These are phyloP conservation scores for Saccharomycopsis babjevae DNA, from an alignment of 805 yeast genomes.

Conservation along the genomic window DNA sequence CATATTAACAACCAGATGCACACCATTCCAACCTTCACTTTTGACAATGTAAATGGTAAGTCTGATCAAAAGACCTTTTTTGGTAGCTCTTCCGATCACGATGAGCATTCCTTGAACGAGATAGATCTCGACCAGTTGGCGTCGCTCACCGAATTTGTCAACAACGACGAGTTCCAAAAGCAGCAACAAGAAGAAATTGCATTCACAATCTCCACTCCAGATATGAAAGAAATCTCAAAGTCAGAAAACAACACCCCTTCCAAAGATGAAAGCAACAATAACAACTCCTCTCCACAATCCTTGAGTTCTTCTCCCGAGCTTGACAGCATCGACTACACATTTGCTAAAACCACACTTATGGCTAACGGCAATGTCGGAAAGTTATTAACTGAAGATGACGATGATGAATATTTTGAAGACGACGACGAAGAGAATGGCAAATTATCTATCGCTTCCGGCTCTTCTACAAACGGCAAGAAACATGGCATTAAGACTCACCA, in stretches of 20 bases:
- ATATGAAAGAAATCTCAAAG: conserved; percentile 11
- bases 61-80: not conserved
- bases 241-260: conserved; percentile 19
- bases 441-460: conserved; percentile 21
- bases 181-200: conserved; percentile 1
- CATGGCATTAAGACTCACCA: conserved; percentile 67
- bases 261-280: conserved; percentile 18
- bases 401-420: conserved; percentile 7
- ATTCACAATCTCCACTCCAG: conserved; percentile 14
- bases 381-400: conserved; percentile 7
- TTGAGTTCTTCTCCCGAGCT: conserved; percentile 15
- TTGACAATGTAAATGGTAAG: conserved; percentile 1
- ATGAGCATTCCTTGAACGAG: conserved; percentile 12
- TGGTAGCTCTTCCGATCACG: conserved; percentile 5
- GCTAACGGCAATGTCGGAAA: not conserved
- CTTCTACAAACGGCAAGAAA: conserved; percentile 72
- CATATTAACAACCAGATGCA: conserved; percentile 5
- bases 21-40: conserved; percentile 8
- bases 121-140: conserved; percentile 14
- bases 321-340: conserved; percentile 11
- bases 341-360: conserved; percentile 5
- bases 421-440: not conserved
- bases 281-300: conserved; percentile 10
- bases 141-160: conserved; percentile 4
- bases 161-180: conserved; percentile 13